Percentiles rank a stretch among this genome's conserved stretches.
Conservation (phyloP, 306 rosid species). For the Castanea sativa region DNA sequence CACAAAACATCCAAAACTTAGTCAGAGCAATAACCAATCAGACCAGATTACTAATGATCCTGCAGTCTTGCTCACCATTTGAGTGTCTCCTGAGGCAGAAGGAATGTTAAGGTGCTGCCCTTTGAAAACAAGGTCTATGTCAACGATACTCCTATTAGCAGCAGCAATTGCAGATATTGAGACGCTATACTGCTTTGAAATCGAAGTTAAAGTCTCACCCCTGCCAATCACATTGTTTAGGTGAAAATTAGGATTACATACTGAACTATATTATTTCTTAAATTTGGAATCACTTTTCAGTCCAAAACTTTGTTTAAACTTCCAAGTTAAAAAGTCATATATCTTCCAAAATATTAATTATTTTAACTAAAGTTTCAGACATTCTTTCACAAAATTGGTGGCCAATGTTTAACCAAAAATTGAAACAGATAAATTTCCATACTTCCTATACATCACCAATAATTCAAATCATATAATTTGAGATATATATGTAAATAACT, state of each 20-base stretch:
- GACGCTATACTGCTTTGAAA: constrained; percentile 25
- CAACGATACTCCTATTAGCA: constrained; percentile 23
- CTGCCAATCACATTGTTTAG: constrained; percentile 16
- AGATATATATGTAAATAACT: neutral
- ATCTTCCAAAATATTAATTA: neutral
- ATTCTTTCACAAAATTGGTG: neutral
- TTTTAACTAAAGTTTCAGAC: neutral
- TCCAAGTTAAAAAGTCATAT: neutral
- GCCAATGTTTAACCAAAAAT: neutral
- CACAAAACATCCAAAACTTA: neutral
- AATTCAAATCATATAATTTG: neutral
- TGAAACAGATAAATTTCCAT: neutral
- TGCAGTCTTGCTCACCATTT: constrained; percentile 14
- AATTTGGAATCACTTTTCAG: neutral
- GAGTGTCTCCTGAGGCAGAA: constrained; percentile 12
- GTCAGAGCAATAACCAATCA: neutral
- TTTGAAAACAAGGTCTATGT: constrained; percentile 15
- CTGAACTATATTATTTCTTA: neutral
- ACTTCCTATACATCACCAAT: neutral
- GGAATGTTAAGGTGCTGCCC: constrained; percentile 28
- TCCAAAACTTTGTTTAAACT: neutral
- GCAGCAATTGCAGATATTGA: constrained; percentile 18
- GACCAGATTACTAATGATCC: neutral
- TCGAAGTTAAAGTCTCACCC: constrained; percentile 29
- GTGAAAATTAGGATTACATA: neutral